Evolutionary conservation across 2,329 filamentous ascomycete species (phyloP), one percentile per base, ranked within the genome.

Genomic region (Cordyceps fumosorosea): DNA sequence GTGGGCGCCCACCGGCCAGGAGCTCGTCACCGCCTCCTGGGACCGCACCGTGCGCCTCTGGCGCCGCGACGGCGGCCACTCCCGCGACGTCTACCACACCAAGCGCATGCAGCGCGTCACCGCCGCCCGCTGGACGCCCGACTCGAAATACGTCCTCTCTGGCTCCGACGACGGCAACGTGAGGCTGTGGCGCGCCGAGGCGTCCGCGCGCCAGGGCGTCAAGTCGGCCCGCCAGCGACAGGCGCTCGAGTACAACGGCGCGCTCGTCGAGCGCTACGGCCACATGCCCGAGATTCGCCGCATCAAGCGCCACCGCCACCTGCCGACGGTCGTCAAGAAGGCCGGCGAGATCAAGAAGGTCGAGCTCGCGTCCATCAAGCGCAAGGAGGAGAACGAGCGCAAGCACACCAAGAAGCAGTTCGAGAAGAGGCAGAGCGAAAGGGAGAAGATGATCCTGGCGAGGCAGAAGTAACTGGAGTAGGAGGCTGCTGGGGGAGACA

Each of bases 101-200:
- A 96, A 97, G 77, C 87, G 95, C 66, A 97, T 97, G 93, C 93
- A 98, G 79, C 85, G 93, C 68, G 92, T 97, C 62, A 96, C 96
- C 78, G 88, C 89, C 11, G 87, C 87, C 54, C 85, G 84, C 65
- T 98, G 90, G 82, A 95, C 92, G 0, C 90, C 92, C 6, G 95
- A 99, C 74, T 88, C 89, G 67, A 90, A 90, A 69, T 99, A 96
- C 73, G 78, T 99, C 24, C 83, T 99, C 53, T 92, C 89, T 5
- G 95, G 93, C 50, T 95, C 89, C 16, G 95, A 98, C 73, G 95
- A 98, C 72, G 95, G 95, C 66, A 96, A 97, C 72, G 83, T 81
- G 59, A 76, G 93, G 42, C 79, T 99, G 44, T 99, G 95, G 95
- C 86, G 95, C 65, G 86, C 92, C 40, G 86, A 93, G 68, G 93